Base-by-base conservation (phyloP, 768 basidiomycete species). In the Mycena leptocephala region DNA sequence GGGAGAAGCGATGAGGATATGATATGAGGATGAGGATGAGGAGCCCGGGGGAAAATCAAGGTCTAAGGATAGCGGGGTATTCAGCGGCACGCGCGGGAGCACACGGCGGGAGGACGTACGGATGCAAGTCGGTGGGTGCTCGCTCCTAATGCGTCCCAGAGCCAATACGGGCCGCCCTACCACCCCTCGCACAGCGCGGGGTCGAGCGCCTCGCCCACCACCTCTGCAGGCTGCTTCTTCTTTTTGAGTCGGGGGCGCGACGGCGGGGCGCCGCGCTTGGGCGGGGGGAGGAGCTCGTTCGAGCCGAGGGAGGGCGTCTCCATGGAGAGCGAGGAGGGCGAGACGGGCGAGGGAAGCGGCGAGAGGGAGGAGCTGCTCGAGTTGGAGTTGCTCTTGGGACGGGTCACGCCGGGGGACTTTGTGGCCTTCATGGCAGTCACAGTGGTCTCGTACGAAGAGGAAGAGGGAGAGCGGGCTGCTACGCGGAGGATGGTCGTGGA, bases 111-210 rank as follows among this genome's bases (percentile, higher is more conserved):
- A 5, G 24, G n/a, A 39, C 59, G n/a, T 26, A 62, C 59, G n/a
- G 18, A 32, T 30, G 7, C 18, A 30, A 10, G 63, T 5, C 16
- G 14, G 39, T 28, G 37, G 24, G 35, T 32, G 8, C 18, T 41
- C n/a, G n/a, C n/a, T n/a, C n/a, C n/a, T n/a, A n/a, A n/a, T n/a
- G n/a, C n/a, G n/a, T n/a, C n/a, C n/a, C n/a, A n/a, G n/a, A n/a
- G n/a, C n/a, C n/a, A n/a, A n/a, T n/a, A n/a, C n/a, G n/a, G n/a
- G n/a, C n/a, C n/a, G n/a, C 53, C 28, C 64, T 74, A 78, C 77
- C 77, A 78, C 24, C 53, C 77, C 16, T 63, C 73, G 74, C 77
- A 78, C 32, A 78, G 43, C 16, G 77, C 77, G 22, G 77, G 77
- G 48, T 75, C 55, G 26, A 78, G 69, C 56, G 16, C 37, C 58